These are phyloP conservation scores for Sclerotinia nivalis DNA, from an alignment of 2,329 filamentous ascomycete genomes.

Conservation along the genomic window DNA sequence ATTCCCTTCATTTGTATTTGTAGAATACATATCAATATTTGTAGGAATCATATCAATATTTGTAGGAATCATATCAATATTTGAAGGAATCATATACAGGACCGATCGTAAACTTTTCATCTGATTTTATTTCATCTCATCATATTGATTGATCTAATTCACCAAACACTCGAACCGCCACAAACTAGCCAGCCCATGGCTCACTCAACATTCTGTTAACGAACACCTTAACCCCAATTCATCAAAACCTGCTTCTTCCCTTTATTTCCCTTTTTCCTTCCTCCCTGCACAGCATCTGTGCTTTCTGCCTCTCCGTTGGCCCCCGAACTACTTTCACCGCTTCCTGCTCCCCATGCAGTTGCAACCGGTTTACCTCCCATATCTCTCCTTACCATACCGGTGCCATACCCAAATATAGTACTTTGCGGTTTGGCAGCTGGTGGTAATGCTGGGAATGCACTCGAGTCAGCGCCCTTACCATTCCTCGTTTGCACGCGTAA, in stretches of 20 bases:
- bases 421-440: slow-evolving; percentile 69
- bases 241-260: slow-evolving; percentile 61
- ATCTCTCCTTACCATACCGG: slow-evolving; percentile 56
- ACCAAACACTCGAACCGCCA: not conserved
- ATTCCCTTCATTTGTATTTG: too few species aligned
- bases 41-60: not conserved
- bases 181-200: not conserved
- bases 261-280: slow-evolving; percentile 59
- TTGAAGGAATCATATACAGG: not conserved
- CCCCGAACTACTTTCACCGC: slow-evolving; percentile 33
- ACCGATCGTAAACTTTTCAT: not conserved
- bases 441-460: slow-evolving; percentile 82
- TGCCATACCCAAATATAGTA: slow-evolving; percentile 63
- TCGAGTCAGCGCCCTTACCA: slow-evolving; percentile 41
- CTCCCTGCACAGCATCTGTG: slow-evolving; percentile 32
- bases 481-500: slow-evolving; percentile 17
- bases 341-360: slow-evolving; percentile 34
- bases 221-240: slow-evolving; percentile 20
- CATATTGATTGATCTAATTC: not conserved
- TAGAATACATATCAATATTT: not conserved
- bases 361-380: slow-evolving; percentile 40
- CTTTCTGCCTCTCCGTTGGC: slow-evolving; percentile 27
- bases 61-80: not conserved
- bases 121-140: not conserved
- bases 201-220: not conserved